A percentile compares a stretch with the other conserved stretches of the same genome.
Conservation (phyloP, 257 asterid genomes). For the Orobanche coerulescens region DNA sequence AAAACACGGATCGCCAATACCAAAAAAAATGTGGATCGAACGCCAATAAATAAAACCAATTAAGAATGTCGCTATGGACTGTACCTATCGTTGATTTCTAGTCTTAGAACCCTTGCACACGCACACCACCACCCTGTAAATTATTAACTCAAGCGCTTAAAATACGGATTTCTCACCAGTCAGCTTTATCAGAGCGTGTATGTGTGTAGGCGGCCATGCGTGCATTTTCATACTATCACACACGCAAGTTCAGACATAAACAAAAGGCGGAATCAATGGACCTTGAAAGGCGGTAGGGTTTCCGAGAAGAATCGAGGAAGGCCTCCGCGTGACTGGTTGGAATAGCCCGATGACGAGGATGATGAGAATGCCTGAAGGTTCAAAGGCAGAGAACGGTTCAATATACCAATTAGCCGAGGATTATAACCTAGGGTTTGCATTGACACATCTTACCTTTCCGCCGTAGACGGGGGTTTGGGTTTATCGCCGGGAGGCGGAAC, state of each 20-base stretch:
- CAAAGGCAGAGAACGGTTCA: slow-evolving; percentile 27
- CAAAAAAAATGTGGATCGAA: too few species aligned
- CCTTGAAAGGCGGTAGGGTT: slow-evolving; percentile 56
- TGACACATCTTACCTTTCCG: slow-evolving; percentile 17
- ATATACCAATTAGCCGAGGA: slow-evolving; percentile 22
- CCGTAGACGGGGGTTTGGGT: slow-evolving; percentile 17
- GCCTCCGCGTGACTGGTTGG: slow-evolving; percentile 91
- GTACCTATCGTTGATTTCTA: slow-evolving; percentile 69
- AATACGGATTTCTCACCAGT: slow-evolving; percentile 15
- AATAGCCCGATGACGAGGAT: slow-evolving; percentile 37
- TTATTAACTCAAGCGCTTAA: slow-evolving; percentile 20
- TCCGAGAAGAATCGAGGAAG: slow-evolving; percentile 90
- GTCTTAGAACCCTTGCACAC: slow-evolving; percentile 69
- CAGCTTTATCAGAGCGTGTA: too few species aligned
- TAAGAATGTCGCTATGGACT: not conserved
- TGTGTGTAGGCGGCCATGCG: too few species aligned
- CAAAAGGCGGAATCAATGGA: not conserved
- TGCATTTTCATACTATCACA: not conserved
- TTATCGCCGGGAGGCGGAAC: slow-evolving; percentile 25
- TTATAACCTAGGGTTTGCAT: slow-evolving; percentile 31
- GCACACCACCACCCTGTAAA: slow-evolving; percentile 68
- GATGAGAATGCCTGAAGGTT: slow-evolving; percentile 41
- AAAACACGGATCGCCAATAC: too few species aligned
- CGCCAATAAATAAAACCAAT: not conserved
- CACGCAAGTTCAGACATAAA: not conserved